These are phyloP conservation scores for Cladosporium sp. DNA, from an alignment of 2,329 filamentous ascomycete genomes.

Conservation along the genomic window DNA sequence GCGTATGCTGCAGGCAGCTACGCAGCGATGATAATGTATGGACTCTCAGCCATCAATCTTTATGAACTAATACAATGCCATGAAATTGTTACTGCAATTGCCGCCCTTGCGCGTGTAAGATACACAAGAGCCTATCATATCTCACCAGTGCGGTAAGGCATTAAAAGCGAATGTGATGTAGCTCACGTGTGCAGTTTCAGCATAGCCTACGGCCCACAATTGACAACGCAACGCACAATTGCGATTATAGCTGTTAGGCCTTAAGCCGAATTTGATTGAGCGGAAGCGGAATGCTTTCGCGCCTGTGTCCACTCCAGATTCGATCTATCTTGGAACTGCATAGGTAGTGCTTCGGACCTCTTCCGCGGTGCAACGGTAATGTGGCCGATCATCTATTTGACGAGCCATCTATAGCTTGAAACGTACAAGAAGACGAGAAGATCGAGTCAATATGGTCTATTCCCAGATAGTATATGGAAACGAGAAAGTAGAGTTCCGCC, in stretches of 20 bases:
- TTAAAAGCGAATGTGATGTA: not conserved
- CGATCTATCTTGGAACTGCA: not conserved
- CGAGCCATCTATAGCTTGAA: not conserved
- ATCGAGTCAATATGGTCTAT: not conserved
- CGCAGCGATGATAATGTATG: not conserved
- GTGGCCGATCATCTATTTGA: not conserved
- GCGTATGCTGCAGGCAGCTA: constrained; percentile 3
- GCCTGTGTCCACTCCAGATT: not conserved
- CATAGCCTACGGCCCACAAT: not conserved
- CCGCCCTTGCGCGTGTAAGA: not conserved
- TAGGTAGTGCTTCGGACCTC: not conserved
- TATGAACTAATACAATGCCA: not conserved
- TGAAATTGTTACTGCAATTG: not conserved
- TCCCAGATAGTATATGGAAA: not conserved
- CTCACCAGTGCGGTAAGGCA: not conserved
- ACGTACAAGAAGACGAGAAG: not conserved
- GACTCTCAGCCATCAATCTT: not conserved
- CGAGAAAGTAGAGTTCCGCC: not conserved
- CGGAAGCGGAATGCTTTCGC: not conserved
- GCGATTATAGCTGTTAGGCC: not conserved
- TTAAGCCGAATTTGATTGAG: not conserved
- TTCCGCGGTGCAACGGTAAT: not conserved
- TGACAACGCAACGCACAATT: not conserved
- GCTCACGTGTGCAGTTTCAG: not conserved
- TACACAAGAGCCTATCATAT: not conserved